Percentiles rank a stretch among this genome's conserved stretches.
phyloP scores from a whole-genome alignment of 2,329 filamentous ascomycete genomes.

The Furcasterigmium sp. region DNA sequence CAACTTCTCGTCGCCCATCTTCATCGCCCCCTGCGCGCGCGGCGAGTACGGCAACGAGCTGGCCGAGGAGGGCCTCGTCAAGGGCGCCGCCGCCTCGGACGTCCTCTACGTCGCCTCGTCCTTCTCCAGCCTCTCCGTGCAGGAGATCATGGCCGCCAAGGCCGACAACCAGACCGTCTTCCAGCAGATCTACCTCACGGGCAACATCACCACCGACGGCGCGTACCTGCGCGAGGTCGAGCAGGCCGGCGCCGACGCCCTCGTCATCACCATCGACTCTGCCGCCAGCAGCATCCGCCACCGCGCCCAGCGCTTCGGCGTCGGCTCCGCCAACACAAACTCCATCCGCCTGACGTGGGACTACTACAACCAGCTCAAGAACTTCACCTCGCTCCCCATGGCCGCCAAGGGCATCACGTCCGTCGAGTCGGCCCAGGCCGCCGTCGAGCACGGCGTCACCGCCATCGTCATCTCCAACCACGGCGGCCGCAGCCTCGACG shows the following conservation, averaged over 20 bases:
- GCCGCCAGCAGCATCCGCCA: slow-evolving; percentile 32
- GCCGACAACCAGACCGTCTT: slow-evolving; percentile 30
- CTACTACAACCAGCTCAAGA: slow-evolving; percentile 27
- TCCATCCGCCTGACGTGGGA: slow-evolving; percentile 22
- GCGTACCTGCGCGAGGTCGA: slow-evolving; percentile 23
- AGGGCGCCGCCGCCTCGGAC: slow-evolving; percentile 39
- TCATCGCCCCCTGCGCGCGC: slow-evolving; percentile 44
- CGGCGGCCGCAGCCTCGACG: slow-evolving; percentile 36
- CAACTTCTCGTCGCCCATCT: slow-evolving; percentile 50
- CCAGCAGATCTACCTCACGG: slow-evolving; percentile 26
- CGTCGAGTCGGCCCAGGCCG: slow-evolving; percentile 28
- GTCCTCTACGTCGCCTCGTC: slow-evolving; percentile 44
- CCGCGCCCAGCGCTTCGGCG: slow-evolving; percentile 31
- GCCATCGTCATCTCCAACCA: slow-evolving; percentile 38
- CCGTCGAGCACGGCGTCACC: slow-evolving; percentile 23
- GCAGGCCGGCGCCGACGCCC: slow-evolving; percentile 26
- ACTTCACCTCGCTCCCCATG: slow-evolving; percentile 29
- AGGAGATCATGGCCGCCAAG: slow-evolving; percentile 31
- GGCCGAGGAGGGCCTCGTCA: slow-evolving; percentile 44
- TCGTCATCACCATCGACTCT: slow-evolving; percentile 34
- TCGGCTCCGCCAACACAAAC: slow-evolving; percentile 24
- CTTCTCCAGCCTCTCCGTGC: slow-evolving; percentile 25
- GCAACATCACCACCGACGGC: slow-evolving; percentile 26
- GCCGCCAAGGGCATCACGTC: slow-evolving; percentile 34
- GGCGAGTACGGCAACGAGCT: slow-evolving; percentile 37